Percentiles rank a stretch among this genome's conserved stretches.
Evolutionary conservation across 2,329 filamentous ascomycete genomes (phyloP).

Genomic region (Cladophialophora exuberans): DNA sequence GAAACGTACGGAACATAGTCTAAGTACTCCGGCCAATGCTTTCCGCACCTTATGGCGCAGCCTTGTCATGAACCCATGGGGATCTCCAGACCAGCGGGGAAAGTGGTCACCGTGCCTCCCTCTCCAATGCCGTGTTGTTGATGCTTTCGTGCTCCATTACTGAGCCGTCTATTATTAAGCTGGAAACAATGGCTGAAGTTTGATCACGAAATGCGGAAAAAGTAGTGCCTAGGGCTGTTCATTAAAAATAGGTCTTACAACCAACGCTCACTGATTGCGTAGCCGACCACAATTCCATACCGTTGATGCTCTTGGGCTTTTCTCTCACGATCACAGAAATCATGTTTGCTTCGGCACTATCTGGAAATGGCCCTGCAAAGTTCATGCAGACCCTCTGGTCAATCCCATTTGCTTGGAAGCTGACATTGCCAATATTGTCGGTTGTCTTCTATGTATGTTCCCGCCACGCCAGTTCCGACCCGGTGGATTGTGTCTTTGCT

Average conservation of each 20-base stretch:
- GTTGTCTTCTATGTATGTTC: conserved; percentile 6
- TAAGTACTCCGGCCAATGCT: neutral
- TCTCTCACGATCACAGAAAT: neutral
- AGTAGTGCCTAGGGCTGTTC: neutral
- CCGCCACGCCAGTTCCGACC: neutral
- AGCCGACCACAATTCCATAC: neutral
- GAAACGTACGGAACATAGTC: conserved; percentile 1
- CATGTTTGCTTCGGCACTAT: conserved; percentile 5
- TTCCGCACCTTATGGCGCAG: conserved; percentile 2
- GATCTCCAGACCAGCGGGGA: conserved; percentile 3
- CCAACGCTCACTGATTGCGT: neutral
- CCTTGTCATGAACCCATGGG: conserved; percentile 6
- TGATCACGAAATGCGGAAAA: conserved; percentile 5
- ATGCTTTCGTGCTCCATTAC: neutral
- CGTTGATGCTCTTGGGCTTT: neutral
- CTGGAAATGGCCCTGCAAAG: conserved; percentile 3
- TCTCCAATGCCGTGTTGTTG: neutral
- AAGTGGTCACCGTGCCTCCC: neutral
- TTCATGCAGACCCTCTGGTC: conserved; percentile 4
- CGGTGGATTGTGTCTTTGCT: neutral
- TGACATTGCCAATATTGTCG: conserved; percentile 6
- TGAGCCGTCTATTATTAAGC: conserved; percentile 4
- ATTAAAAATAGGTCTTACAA: neutral
- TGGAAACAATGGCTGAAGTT: conserved; percentile 4
- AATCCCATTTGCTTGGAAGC: conserved; percentile 6